These are phyloP conservation scores for Dioscorea dumetorum DNA, from an alignment of 106 monocot genomes.

Conservation along the genomic window DNA sequence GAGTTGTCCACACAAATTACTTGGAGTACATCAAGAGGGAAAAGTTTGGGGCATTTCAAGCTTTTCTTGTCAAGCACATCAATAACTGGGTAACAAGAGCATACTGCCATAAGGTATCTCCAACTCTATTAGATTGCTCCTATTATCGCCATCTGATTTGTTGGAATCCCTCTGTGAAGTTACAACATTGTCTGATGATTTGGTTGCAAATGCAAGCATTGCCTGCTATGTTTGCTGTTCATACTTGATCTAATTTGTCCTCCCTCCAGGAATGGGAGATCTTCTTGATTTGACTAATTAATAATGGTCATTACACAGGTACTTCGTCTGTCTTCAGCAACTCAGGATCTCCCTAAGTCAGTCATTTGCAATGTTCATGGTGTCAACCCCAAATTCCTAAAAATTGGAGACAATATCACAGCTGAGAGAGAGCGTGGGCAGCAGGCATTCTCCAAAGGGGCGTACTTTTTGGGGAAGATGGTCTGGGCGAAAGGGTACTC, in stretches of 20 bases:
- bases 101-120: slow-evolving; percentile 4
- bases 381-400: background rate
- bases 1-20: slow-evolving; percentile 4
- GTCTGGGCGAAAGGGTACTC: background rate
- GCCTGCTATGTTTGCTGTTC: too few relatives aligned
- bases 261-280: too few relatives aligned
- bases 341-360: background rate
- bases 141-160: background rate
- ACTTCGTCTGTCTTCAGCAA: background rate
- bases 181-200: background rate
- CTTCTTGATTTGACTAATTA: background rate
- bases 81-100: background rate
- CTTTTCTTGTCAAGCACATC: background rate
- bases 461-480: background rate
- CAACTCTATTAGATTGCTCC: background rate
- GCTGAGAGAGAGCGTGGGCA: background rate
- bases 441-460: background rate
- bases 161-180: background rate
- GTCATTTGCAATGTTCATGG: background rate
- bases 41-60: background rate
- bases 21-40: background rate
- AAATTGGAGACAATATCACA: background rate
- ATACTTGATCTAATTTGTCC: too few relatives aligned
- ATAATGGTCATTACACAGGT: background rate
- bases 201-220: too few relatives aligned